phyloP scores from a whole-genome alignment of 1,139 yeast species.

The Zygoascus sp. region DNA sequence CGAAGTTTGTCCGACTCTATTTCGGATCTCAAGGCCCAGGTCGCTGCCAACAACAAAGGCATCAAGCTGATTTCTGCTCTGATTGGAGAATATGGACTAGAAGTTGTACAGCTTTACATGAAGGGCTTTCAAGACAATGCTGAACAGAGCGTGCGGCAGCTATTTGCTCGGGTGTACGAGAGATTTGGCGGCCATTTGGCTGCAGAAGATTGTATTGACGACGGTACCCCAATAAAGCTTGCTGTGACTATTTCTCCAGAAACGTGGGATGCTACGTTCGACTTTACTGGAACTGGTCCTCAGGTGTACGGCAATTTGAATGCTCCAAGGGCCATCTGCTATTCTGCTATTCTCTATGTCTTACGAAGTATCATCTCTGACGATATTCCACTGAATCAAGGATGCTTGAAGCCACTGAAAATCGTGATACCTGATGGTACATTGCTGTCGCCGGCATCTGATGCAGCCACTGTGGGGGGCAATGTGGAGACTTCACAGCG shows the following conservation, averaged over 20 bases:
- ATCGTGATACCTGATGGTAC: slow-evolving; percentile 65
- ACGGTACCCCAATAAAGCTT: slow-evolving; percentile 52
- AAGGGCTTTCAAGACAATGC: slow-evolving; percentile 57
- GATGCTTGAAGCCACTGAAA: slow-evolving; percentile 68
- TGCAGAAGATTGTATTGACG: slow-evolving; percentile 56
- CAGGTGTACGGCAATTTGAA: slow-evolving; percentile 60
- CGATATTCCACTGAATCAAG: slow-evolving; percentile 81
- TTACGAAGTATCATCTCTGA: slow-evolving; percentile 68
- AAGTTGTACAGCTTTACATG: slow-evolving; percentile 56
- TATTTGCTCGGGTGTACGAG: slow-evolving; percentile 38
- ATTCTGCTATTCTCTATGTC: slow-evolving; percentile 77
- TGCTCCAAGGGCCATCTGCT: slow-evolving; percentile 69
- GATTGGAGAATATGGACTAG: slow-evolving; percentile 48
- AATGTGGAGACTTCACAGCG: slow-evolving; percentile 86
- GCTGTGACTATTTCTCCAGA: slow-evolving; percentile 42
- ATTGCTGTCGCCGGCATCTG: slow-evolving; percentile 62
- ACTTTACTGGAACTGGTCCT: slow-evolving; percentile 57
- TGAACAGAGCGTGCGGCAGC: slow-evolving; percentile 48
- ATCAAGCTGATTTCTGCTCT: slow-evolving; percentile 47
- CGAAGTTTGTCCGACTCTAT: slow-evolving; percentile 55
- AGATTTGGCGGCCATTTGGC: slow-evolving; percentile 36
- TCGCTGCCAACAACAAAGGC: slow-evolving; percentile 65
- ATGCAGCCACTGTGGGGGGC: slow-evolving; percentile 87
- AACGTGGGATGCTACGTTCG: slow-evolving; percentile 50
- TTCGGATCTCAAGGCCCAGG: slow-evolving; percentile 62